Evolutionary conservation across 1,284 basidiomycete genomes (phyloP).

Genomic region (Naganishia sp.): DNA sequence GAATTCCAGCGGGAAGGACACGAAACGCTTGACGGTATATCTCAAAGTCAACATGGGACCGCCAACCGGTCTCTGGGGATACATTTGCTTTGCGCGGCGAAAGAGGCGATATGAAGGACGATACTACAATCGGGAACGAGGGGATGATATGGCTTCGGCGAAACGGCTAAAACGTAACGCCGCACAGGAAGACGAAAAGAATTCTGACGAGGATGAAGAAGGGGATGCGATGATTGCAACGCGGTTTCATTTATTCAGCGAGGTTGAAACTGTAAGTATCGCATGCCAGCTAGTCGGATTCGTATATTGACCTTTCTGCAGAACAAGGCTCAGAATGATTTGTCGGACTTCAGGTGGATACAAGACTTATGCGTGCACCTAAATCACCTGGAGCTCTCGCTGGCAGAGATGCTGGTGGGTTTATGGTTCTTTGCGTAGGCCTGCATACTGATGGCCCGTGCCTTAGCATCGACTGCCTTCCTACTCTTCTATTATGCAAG

Average conservation of each 20-base stretch:
- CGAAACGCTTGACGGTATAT: neutral
- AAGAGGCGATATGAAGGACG: constrained; percentile 23
- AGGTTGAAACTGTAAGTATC: constrained; percentile 16
- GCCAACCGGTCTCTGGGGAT: constrained; percentile 21
- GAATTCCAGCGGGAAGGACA: neutral
- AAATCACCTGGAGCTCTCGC: constrained; percentile 22
- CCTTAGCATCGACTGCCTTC: constrained; percentile 17
- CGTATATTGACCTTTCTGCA: neutral
- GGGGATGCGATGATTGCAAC: constrained; percentile 20
- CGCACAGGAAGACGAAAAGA: too few species aligned
- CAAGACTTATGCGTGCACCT: constrained; percentile 21
- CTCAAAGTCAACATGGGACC: constrained; percentile 20
- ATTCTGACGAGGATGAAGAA: constrained; percentile 11
- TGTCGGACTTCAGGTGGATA: constrained; percentile 23
- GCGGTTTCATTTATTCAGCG: constrained; percentile 17
- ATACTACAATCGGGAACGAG: constrained; percentile 9
- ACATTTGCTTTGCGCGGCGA: constrained; percentile 16
- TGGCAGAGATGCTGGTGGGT: constrained; percentile 19
- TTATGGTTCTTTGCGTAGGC: neutral
- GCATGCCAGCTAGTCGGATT: neutral
- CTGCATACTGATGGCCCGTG: neutral
- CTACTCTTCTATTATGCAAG: constrained; percentile 18
- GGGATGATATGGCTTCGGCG: constrained; percentile 5
- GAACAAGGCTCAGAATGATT: constrained; percentile 19
- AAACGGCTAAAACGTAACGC: constrained; percentile 2